Evolutionary conservation across 139 green algal species (phyloP).

Genomic region (Chlorella sp.): DNA sequence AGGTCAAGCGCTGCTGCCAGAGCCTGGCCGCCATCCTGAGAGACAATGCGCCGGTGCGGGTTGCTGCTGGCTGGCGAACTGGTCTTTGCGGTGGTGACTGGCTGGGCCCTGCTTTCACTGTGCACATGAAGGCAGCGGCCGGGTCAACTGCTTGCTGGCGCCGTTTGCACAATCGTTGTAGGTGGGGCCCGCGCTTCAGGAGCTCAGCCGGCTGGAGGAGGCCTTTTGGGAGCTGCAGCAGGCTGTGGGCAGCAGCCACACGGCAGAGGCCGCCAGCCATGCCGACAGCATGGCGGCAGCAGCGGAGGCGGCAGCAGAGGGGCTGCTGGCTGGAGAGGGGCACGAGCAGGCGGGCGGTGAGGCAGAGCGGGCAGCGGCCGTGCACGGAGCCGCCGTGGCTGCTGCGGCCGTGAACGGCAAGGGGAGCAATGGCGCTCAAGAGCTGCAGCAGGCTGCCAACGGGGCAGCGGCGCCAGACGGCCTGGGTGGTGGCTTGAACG

Average conservation of each 20-base stretch:
- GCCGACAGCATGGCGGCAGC: background rate
- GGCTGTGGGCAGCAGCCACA: background rate
- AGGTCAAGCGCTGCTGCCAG: constrained; percentile 20
- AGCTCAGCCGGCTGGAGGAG: background rate
- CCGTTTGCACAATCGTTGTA: too few species aligned
- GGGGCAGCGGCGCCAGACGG: too few species aligned
- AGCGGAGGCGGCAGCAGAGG: background rate
- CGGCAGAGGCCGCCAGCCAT: background rate
- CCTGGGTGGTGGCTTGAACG: too few species aligned
- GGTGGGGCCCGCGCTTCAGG: background rate
- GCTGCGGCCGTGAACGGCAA: too few species aligned
- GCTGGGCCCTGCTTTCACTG: too few species aligned
- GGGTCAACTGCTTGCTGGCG: too few species aligned
- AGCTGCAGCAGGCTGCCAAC: background rate
- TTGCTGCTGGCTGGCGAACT: too few species aligned
- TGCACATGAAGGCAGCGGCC: too few species aligned
- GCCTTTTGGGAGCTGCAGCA: constrained; percentile 13
- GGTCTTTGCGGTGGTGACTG: too few species aligned
- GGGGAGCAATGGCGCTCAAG: too few species aligned
- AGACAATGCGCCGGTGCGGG: background rate
- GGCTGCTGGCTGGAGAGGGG: background rate
- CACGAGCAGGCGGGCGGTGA: background rate
- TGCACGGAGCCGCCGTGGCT: too few species aligned
- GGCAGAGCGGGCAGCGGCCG: background rate
- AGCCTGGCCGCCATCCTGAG: constrained; percentile 13